A percentile compares a stretch with the other conserved stretches of the same genome.
Evolutionary conservation across 345 rosid species (phyloP).

Genomic region (Melaleuca alternifolia): DNA sequence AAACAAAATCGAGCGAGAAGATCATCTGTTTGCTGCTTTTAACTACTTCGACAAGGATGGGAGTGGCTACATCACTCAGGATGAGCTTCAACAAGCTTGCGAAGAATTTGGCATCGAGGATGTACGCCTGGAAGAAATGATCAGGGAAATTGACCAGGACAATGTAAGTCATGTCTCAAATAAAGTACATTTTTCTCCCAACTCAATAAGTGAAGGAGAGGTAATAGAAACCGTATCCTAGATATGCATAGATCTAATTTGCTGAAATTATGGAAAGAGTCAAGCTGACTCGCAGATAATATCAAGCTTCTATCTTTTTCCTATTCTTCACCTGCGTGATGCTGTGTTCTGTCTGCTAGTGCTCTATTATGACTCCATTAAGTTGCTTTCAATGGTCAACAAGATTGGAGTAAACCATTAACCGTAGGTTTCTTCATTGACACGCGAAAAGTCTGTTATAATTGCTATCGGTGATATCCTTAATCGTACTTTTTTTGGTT

Average conservation of each 20-base stretch:
- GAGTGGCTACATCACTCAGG: conserved; percentile 35
- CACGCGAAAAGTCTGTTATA: background rate
- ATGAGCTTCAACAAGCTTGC: conserved; percentile 36
- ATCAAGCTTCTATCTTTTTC: background rate
- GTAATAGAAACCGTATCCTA: background rate
- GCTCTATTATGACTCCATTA: background rate
- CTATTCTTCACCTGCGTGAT: background rate
- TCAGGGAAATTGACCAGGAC: conserved; percentile 32
- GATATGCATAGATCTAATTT: background rate
- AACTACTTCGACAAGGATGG: conserved; percentile 39
- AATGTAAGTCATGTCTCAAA: conserved; percentile 10
- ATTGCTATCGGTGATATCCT: background rate
- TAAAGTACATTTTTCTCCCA: background rate
- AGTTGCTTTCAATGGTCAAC: background rate
- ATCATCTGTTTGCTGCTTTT: conserved; percentile 31
- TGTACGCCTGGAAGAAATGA: conserved; percentile 23
- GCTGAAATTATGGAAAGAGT: background rate
- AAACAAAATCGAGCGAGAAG: conserved; percentile 31
- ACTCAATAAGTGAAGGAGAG: background rate
- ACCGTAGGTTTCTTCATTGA: background rate
- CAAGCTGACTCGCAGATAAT: background rate
- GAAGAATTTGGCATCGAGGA: conserved; percentile 29
- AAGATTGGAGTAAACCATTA: background rate
- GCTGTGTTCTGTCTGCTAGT: background rate
- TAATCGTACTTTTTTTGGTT: background rate